Percentiles rank a stretch among this genome's conserved stretches.
Evolutionary conservation across 129 eudicot genomes (phyloP).

Genomic region (sunflower (Helianthus annuus)): DNA sequence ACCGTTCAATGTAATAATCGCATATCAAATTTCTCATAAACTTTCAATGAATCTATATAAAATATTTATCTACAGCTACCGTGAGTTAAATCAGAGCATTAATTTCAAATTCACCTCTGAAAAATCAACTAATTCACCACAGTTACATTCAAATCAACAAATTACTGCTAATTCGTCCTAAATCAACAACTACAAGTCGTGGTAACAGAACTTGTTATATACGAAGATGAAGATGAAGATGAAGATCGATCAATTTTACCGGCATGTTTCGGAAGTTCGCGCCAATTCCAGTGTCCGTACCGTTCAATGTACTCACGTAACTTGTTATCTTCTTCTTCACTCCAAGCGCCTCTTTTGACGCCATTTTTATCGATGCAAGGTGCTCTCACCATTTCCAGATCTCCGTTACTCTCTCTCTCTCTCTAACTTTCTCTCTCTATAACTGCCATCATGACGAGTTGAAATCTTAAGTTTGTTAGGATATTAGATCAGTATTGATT

Average conservation of each 20-base stretch:
- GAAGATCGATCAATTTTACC: constrained; percentile 19
- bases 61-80: no score
- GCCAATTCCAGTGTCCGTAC: constrained; percentile 49
- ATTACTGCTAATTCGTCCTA: no score
- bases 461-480: constrained; percentile 36
- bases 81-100: no score
- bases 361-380: constrained; percentile 47
- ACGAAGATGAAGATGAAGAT: no score
- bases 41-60: no score
- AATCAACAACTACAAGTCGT: no score
- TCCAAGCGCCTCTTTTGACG: constrained; percentile 43
- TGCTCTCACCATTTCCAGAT: constrained; percentile 46
- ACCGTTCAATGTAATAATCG: no score
- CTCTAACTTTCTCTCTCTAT: constrained; percentile 15
- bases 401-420: constrained; percentile 17
- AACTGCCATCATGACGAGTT: constrained; percentile 25
- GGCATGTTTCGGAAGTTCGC: constrained; percentile 46
- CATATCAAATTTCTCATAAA: no score
- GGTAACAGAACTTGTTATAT: no score
- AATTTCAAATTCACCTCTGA: no score
- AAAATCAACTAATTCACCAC: no score
- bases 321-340: constrained; percentile 45
- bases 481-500: constrained; percentile 24
- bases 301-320: constrained; percentile 36
- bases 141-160: no score